These are phyloP conservation scores for Pulveroboletus ravenelii DNA, from an alignment of 768 basidiomycete genomes.

Conservation along the genomic window DNA sequence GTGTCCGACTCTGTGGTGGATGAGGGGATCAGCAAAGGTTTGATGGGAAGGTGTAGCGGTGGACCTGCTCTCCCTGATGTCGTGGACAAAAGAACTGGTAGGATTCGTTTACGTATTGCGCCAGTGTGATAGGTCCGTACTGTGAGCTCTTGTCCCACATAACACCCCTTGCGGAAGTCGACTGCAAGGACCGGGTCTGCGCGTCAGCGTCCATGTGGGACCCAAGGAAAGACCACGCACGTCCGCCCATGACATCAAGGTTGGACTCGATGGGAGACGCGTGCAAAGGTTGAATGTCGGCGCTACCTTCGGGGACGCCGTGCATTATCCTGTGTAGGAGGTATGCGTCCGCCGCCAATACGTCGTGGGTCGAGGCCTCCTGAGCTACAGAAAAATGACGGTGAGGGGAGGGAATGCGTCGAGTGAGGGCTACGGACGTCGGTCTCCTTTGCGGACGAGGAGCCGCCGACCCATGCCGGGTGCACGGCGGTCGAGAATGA, in stretches of 20 bases:
- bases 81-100: slow-evolving; percentile 62
- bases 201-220: not conserved
- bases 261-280: slow-evolving; percentile 94
- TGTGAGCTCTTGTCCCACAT: slow-evolving; percentile 95
- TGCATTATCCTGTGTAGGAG: slow-evolving; percentile 71
- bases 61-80: slow-evolving; percentile 16
- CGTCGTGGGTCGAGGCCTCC: slow-evolving; percentile 54
- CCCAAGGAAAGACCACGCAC: slow-evolving; percentile 44
- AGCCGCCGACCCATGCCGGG: slow-evolving; percentile 75
- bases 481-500: slow-evolving; percentile 61
- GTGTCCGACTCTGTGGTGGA: slow-evolving; percentile 21
- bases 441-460: slow-evolving; percentile 63
- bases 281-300: slow-evolving; percentile 70
- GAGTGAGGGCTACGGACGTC: slow-evolving; percentile 52
- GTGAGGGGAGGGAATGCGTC: not conserved
- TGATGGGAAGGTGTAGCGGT: slow-evolving; percentile 24
- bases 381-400: slow-evolving; percentile 36
- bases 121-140: slow-evolving; percentile 97
- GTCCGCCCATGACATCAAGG: slow-evolving; percentile 89
- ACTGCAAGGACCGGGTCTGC: slow-evolving; percentile 57
- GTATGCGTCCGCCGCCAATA: slow-evolving; percentile 53
- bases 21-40: slow-evolving; percentile 13
- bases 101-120: slow-evolving; percentile 80
- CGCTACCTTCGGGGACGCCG: slow-evolving; percentile 83
- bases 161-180: slow-evolving; percentile 97